These are phyloP conservation scores for Spathaspora arborariae DNA, from an alignment of 805 yeast species.

Conservation along the genomic window DNA sequence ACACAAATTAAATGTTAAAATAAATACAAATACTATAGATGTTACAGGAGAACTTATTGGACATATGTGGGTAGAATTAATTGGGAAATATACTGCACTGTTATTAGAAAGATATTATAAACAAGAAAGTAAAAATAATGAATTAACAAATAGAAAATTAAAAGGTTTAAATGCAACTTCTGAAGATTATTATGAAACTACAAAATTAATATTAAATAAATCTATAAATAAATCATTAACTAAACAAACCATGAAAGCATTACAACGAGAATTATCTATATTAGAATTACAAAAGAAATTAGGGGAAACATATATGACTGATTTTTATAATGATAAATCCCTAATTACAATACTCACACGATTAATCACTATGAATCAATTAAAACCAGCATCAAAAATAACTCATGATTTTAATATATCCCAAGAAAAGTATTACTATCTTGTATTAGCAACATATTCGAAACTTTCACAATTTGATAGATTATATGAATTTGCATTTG, in stretches of 20 bases:
- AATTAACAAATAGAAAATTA: conserved; percentile 16
- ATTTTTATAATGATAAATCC: conserved; percentile 26
- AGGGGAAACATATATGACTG: conserved; percentile 29
- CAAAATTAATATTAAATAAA: conserved; percentile 21
- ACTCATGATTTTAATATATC: conserved; percentile 30
- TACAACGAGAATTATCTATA: conserved; percentile 26
- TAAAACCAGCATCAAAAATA: conserved; percentile 29
- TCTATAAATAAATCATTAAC: conserved; percentile 17
- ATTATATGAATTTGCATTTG: conserved; percentile 28
- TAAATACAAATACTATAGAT: conserved; percentile 19
- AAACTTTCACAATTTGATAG: conserved; percentile 28
- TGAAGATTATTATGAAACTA: conserved; percentile 18
- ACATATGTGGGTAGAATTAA: conserved; percentile 31
- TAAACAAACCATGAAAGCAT: conserved; percentile 16
- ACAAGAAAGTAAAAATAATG: conserved; percentile 27
- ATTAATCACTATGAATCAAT: conserved; percentile 33
- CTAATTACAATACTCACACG: conserved; percentile 21
- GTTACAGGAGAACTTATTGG: conserved; percentile 37
- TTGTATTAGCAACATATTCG: conserved; percentile 28
- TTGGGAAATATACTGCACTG: conserved; percentile 21
- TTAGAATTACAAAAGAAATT: conserved; percentile 30
- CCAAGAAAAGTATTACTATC: conserved; percentile 30
- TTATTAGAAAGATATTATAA: conserved; percentile 25
- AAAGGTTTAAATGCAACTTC: conserved; percentile 14
- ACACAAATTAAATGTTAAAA: conserved; percentile 11